phyloP scores from a whole-genome alignment of 805 yeast genomes.

The Candida sithepensis region DNA sequence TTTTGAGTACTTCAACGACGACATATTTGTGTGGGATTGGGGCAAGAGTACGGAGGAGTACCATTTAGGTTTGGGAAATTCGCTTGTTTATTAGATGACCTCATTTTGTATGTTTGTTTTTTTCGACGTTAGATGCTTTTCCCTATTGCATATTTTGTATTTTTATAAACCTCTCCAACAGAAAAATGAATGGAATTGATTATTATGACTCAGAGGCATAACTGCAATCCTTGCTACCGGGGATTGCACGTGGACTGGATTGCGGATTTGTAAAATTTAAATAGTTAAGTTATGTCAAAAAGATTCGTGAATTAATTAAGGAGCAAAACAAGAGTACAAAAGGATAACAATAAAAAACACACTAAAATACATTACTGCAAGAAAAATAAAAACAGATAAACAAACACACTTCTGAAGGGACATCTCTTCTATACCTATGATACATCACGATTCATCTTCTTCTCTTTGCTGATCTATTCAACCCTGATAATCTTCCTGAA shows the following conservation, averaged over 20 bases:
- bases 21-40: not conserved
- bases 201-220: too few relatives aligned
- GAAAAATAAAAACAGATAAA: not conserved
- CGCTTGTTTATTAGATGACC: not conserved
- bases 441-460: conserved; percentile 7
- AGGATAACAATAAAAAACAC: not conserved
- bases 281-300: not conserved
- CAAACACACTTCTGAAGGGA: not conserved
- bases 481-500: conserved; percentile 13
- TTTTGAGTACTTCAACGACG: conserved; percentile 6
- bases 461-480: conserved; percentile 14
- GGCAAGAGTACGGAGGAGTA: not conserved
- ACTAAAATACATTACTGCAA: not conserved
- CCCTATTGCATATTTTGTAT: too few relatives aligned
- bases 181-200: too few relatives aligned
- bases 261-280: not conserved
- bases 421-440: not conserved
- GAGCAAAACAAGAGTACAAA: not conserved
- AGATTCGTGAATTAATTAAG: not conserved
- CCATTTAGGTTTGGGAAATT: not conserved
- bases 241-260: too few relatives aligned
- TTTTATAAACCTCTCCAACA: too few relatives aligned
- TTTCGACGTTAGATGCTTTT: too few relatives aligned
- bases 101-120: not conserved
- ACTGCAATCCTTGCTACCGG: too few relatives aligned